Evolutionary conservation across 768 basidiomycete genomes (phyloP).

Genomic region (Russula olivacea): DNA sequence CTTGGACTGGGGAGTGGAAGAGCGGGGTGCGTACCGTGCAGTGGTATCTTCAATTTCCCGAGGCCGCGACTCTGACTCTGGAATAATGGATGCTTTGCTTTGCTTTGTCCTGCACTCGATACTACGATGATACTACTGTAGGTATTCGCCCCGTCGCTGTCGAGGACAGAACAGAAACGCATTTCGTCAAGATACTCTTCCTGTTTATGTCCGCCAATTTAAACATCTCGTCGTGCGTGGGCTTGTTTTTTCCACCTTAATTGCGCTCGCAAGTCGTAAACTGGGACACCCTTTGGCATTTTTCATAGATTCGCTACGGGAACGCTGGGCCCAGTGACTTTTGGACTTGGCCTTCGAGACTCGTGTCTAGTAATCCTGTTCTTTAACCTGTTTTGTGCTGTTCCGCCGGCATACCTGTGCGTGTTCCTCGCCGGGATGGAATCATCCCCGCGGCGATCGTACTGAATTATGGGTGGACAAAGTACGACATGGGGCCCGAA

Average conservation of each 20-base stretch:
- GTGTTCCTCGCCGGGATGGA: conserved; percentile 7
- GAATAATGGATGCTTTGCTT: neutral
- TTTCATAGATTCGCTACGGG: conserved; percentile 42
- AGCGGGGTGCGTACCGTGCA: conserved; percentile 30
- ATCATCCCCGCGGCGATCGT: neutral
- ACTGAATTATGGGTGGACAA: neutral
- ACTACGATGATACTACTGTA: no score
- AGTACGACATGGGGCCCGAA: conserved; percentile 70
- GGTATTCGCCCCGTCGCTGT: conserved; percentile 35
- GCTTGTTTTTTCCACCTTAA: neutral
- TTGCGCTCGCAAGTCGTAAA: neutral
- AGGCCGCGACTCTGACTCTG: no score
- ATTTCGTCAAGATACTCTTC: conserved; percentile 39
- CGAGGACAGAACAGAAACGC: conserved; percentile 34
- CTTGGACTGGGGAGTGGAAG: conserved; percentile 27
- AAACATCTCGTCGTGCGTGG: conserved; percentile 37
- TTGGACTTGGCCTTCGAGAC: conserved; percentile 40
- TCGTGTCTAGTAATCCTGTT: conserved; percentile 42
- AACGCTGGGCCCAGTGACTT: conserved; percentile 41
- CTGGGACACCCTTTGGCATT: neutral
- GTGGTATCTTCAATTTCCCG: neutral
- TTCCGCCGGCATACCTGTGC: conserved; percentile 42
- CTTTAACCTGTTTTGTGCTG: conserved; percentile 40
- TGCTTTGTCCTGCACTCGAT: neutral
- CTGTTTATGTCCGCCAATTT: conserved; percentile 38